phyloP scores from a whole-genome alignment of 768 basidiomycete genomes.

The Boletus barrowsii region DNA sequence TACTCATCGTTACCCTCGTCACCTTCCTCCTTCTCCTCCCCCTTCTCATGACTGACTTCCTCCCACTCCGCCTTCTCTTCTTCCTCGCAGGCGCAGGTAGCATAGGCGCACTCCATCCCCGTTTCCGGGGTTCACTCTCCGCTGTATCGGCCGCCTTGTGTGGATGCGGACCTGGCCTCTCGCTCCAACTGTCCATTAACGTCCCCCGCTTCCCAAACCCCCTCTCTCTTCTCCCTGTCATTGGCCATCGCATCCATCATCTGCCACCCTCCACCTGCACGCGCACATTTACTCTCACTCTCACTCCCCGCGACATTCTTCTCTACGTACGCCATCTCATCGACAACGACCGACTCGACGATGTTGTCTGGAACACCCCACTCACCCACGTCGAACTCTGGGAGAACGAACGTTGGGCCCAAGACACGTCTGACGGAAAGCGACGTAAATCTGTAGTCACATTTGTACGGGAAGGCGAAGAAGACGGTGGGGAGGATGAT shows the following conservation, averaged over 20 bases:
- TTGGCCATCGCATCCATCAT: neutral
- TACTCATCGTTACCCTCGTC: slow-evolving; percentile 37
- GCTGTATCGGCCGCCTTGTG: slow-evolving; percentile 1
- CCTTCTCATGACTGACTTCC: slow-evolving; percentile 35
- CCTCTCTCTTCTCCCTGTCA: neutral
- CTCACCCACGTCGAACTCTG: slow-evolving; percentile 70
- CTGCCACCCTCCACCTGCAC: neutral
- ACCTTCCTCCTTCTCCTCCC: slow-evolving; percentile 42
- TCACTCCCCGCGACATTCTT: slow-evolving; percentile 25
- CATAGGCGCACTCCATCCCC: slow-evolving; percentile 14
- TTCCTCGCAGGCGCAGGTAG: slow-evolving; percentile 30
- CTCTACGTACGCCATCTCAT: slow-evolving; percentile 38
- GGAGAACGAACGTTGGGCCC: slow-evolving; percentile 72
- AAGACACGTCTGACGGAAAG: slow-evolving; percentile 9
- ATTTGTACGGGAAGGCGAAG: slow-evolving; percentile 8
- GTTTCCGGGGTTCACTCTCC: slow-evolving; percentile 1
- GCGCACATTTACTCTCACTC: slow-evolving; percentile 11
- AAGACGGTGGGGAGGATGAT: slow-evolving; percentile 8
- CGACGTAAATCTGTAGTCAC: slow-evolving; percentile 2
- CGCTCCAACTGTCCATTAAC: slow-evolving; percentile 8
- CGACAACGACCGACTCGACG: slow-evolving; percentile 65
- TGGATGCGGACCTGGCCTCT: slow-evolving; percentile 18
- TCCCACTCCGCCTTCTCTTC: slow-evolving; percentile 47
- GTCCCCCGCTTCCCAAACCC: slow-evolving; percentile 7
- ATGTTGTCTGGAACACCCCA: slow-evolving; percentile 62